Evolutionary conservation across 805 yeast genomes (phyloP).

Genomic region (Kodamaea leandrae): DNA sequence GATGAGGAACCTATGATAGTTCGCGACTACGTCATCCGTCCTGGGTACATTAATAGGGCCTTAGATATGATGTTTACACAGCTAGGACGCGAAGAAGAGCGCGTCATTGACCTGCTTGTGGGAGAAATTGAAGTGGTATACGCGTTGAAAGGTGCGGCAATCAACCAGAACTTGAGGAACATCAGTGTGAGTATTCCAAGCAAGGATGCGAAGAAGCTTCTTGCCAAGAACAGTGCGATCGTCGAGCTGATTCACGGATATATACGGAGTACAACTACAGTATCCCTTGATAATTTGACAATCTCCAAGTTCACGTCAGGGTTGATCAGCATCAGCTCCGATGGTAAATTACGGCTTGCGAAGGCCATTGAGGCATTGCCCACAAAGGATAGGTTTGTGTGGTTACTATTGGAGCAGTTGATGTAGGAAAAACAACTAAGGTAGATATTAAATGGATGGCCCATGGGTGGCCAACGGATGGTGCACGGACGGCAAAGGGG

Average conservation of each 20-base stretch:
- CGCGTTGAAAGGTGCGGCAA: slow-evolving; percentile 7
- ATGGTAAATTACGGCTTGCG: slow-evolving; percentile 23
- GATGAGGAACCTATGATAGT: slow-evolving; percentile 11
- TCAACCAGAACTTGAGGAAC: slow-evolving; percentile 19
- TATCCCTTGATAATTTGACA: slow-evolving; percentile 21
- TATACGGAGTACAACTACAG: slow-evolving; percentile 18
- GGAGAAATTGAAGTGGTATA: slow-evolving; percentile 15
- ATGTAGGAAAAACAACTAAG: too few species aligned
- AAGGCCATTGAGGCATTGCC: neutral
- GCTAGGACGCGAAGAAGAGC: slow-evolving; percentile 1
- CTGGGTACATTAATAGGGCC: slow-evolving; percentile 7
- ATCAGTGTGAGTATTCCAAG: slow-evolving; percentile 23
- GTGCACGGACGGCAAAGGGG: too few species aligned
- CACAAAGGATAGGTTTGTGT: slow-evolving; percentile 13
- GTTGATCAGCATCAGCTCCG: slow-evolving; percentile 19
- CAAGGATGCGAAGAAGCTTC: slow-evolving; percentile 16
- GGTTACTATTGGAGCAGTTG: slow-evolving; percentile 15
- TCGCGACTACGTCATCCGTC: slow-evolving; percentile 11
- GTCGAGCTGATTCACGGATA: slow-evolving; percentile 17
- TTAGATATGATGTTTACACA: slow-evolving; percentile 9
- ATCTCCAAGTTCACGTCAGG: slow-evolving; percentile 19
- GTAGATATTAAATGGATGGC: too few species aligned
- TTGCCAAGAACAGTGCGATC: slow-evolving; percentile 9
- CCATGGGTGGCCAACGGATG: too few species aligned
- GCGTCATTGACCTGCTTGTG: slow-evolving; percentile 1